Evolutionary conservation across 371 early-diverging fungal species (phyloP), one percentile per base, ranked within the genome.

Genomic region (Chytridium lagenaria): DNA sequence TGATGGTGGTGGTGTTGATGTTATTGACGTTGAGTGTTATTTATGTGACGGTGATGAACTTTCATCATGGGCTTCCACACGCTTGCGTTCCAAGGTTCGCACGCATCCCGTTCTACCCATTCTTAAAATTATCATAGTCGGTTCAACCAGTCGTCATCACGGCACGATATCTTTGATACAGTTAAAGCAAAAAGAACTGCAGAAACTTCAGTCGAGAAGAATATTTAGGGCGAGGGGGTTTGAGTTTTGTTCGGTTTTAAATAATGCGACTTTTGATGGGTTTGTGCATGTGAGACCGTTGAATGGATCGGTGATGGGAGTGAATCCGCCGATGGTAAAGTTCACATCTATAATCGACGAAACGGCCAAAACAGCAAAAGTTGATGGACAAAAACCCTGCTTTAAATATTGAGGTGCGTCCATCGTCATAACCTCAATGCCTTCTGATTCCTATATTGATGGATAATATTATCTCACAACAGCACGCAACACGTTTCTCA

Each of bases 221-320:
- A n/a, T n/a, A n/a, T 40, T 66, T 15, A 16, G 28, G 44, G 73
- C 68, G 2, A 0, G 0, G n/a, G 81, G 78, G 1, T 80, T 80
- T 63, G 49, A 78, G n/a, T 77, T 69, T 55, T 83, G 83, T 71
- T 1, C 57, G 12, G 72, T 73, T 28, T 64, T 83, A 7, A 57
- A 83, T 31, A 72, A 70, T 49, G 74, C 81, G 2, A 57, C 67
- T 0, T 77, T 83, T 50, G 76, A 81, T 51, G 66, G 70, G 1
- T 50, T 69, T 23, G 64, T 61, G 31, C 23, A 44, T 34, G 39
- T 83, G 26, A 31, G 28, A 23, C 59, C 74, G 3, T 68, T 75
- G 50, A 22, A 23, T 5, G 22, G 2, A 16, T 16, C 61, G 36
- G 49, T 66, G 2, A 26, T 44, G 22, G 33, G 40, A 37, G 22